Base-by-base conservation (phyloP, 2,329 filamentous ascomycete genomes). In the Helicocarpus griseus region DNA sequence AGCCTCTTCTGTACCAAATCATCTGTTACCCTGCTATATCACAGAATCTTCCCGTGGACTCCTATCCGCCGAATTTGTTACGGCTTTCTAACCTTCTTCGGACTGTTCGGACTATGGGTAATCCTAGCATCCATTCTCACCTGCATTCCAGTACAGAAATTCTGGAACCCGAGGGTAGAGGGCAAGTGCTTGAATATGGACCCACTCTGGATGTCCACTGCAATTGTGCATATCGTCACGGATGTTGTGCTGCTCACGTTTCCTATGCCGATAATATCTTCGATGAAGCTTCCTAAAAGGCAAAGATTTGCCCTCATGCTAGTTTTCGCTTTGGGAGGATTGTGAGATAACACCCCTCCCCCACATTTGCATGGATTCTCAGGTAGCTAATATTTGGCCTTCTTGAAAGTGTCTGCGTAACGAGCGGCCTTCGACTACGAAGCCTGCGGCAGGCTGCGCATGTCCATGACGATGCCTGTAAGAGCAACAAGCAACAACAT, bases 191-290 rank as follows among this genome's bases (percentile, higher is more conserved):
- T 73, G 41, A 55, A 68, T 49, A 70, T 68, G 50, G 63, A 62
- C 7, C 61, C 58, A 6, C 64, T 73, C 45, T 74, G 71, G 72
- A 72, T 69, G 40, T 67, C 68, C 9, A 74, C 72, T 49, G 67
- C 70, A 0, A 67, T 58, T 2, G 67, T 73, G 43, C 69, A 69
- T 33, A 73, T 74, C 31, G 46, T 64, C 4, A 73, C 70, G 11
- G 71, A 74, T 57, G 46, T 73, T 26, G 49, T 70, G 26, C 70
- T 73, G 29, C 59, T 74, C 9, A 47, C 70, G n/a, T 64, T 76
- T 26, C 74, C 73, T 0, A 68, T 77, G 36, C 72, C 71, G 2
- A 67, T 69, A 5, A 61, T 75, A 17, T 56, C 61, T 3, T 58
- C 61, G 2, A 62, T 77, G 6, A 65, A 69, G 24, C 58, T 73